Evolutionary conservation across 768 basidiomycete genomes (phyloP).

Genomic region (Hericium rajendrae): DNA sequence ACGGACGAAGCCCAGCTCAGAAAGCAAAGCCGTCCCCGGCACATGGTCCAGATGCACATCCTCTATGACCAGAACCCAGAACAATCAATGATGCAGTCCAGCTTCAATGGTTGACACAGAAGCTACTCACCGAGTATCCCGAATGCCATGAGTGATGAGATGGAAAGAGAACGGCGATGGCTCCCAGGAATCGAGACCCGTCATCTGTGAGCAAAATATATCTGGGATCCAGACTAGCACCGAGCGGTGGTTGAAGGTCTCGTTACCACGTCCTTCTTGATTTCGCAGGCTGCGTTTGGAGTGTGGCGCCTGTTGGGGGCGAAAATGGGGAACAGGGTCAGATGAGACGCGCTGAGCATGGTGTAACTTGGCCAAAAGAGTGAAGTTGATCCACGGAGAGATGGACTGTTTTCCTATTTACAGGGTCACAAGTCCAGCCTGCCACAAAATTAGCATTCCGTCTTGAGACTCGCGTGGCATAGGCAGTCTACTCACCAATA

Average conservation of each 20-base stretch:
- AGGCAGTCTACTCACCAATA: too few species aligned
- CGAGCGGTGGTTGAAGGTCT: not conserved
- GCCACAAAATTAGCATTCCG: too few species aligned
- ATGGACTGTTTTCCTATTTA: too few species aligned
- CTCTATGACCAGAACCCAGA: conserved; percentile 16
- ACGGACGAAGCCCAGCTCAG: conserved; percentile 28
- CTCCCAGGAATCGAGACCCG: not conserved
- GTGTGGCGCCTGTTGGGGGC: not conserved
- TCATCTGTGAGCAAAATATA: not conserved
- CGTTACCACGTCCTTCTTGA: not conserved
- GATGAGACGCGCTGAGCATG: not conserved
- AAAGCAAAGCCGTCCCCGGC: conserved; percentile 32
- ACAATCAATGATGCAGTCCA: not conserved
- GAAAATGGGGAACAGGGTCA: not conserved
- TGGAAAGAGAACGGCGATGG: not conserved
- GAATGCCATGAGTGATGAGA: conserved; percentile 5
- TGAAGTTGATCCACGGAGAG: too few species aligned
- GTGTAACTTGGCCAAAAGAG: too few species aligned
- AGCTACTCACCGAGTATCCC: conserved; percentile 28
- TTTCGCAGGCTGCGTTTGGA: not conserved
- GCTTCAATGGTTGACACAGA: not conserved
- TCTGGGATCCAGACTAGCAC: not conserved
- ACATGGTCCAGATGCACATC: conserved; percentile 28
- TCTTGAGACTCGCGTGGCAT: too few species aligned
- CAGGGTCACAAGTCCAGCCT: too few species aligned